These are phyloP conservation scores for Phytophthora capsici DNA, from an alignment of 352 stramenopile species.

Conservation along the genomic window DNA sequence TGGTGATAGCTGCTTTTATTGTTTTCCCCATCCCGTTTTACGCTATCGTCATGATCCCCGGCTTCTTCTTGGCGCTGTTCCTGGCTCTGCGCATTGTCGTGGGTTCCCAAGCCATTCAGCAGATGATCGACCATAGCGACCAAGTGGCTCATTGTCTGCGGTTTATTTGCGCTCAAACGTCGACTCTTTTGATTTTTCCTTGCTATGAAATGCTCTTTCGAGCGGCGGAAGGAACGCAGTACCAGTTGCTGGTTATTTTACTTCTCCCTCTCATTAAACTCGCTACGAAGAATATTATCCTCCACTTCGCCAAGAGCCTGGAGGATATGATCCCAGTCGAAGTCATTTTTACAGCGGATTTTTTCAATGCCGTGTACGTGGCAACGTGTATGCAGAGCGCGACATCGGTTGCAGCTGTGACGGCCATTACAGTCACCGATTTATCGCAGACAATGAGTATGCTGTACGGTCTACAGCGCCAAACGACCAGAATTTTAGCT, in stretches of 20 bases:
- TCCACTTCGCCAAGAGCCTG: slow-evolving; percentile 11
- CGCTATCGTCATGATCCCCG: slow-evolving; percentile 7
- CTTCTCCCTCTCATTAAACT: slow-evolving; percentile 40
- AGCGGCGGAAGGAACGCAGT: slow-evolving; percentile 1
- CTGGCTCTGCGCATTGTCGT: slow-evolving; percentile 15
- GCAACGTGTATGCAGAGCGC: slow-evolving; percentile 33
- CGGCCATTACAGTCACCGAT: slow-evolving; percentile 32
- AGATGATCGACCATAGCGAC: slow-evolving; percentile 12
- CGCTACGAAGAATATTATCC: slow-evolving; percentile 24
- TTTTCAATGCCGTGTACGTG: slow-evolving; percentile 40
- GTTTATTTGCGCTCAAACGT: slow-evolving; percentile 27
- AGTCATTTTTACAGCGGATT: slow-evolving; percentile 36
- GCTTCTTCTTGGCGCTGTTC: slow-evolving; percentile 20
- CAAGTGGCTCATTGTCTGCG: slow-evolving; percentile 21
- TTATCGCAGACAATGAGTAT: slow-evolving; percentile 18
- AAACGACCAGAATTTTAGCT: slow-evolving; percentile 5
- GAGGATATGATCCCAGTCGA: slow-evolving; percentile 30
- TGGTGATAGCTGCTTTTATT: slow-evolving; percentile 10
- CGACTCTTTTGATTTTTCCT: slow-evolving; percentile 28
- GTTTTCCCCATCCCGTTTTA: slow-evolving; percentile 38
- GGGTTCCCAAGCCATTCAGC: neutral
- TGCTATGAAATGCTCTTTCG: slow-evolving; percentile 29
- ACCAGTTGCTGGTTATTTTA: slow-evolving; percentile 19
- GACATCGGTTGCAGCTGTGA: slow-evolving; percentile 7
- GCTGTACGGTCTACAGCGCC: slow-evolving; percentile 19